Evolutionary conservation across 2,329 filamentous ascomycete species (phyloP).

Genomic region (Zelopaecilomyces penicillatus): DNA sequence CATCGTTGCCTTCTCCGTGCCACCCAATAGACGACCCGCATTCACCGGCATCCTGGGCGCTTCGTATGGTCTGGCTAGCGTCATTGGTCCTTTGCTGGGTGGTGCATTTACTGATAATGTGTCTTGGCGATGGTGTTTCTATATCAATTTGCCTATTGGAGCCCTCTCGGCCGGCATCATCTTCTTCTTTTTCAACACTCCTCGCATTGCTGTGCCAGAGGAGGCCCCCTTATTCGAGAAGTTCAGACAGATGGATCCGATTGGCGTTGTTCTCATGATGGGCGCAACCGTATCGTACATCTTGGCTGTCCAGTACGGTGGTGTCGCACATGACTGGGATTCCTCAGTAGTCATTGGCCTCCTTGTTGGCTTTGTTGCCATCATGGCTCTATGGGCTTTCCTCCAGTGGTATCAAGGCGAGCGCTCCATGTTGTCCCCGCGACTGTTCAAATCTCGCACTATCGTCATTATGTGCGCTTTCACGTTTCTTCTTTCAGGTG

Average conservation of each 20-base stretch:
- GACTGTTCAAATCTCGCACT: constrained; percentile 30
- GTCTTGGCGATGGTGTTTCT: constrained; percentile 33
- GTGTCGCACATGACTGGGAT: constrained; percentile 34
- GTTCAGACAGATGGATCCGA: constrained; percentile 39
- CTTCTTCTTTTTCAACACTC: constrained; percentile 34
- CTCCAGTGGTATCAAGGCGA: constrained; percentile 37
- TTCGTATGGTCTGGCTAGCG: constrained; percentile 26
- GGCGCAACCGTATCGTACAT: constrained; percentile 33
- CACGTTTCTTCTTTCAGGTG: constrained; percentile 34
- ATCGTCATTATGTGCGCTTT: constrained; percentile 29
- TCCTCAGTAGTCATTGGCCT: constrained; percentile 32
- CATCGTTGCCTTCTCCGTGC: constrained; percentile 38
- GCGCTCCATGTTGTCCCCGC: constrained; percentile 33
- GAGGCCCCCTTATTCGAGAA: constrained; percentile 33
- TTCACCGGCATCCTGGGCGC: constrained; percentile 31
- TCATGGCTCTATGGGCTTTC: constrained; percentile 25
- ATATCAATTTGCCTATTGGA: constrained; percentile 31
- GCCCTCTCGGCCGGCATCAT: constrained; percentile 26
- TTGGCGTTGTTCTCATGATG: constrained; percentile 38
- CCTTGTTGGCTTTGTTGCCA: constrained; percentile 30
- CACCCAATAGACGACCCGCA: constrained; percentile 25
- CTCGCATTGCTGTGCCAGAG: constrained; percentile 27
- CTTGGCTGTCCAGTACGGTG: constrained; percentile 41
- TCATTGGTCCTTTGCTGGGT: constrained; percentile 29
- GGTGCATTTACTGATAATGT: constrained; percentile 30